phyloP scores from a whole-genome alignment of 805 yeast genomes.

The Yarrowia sp. region DNA sequence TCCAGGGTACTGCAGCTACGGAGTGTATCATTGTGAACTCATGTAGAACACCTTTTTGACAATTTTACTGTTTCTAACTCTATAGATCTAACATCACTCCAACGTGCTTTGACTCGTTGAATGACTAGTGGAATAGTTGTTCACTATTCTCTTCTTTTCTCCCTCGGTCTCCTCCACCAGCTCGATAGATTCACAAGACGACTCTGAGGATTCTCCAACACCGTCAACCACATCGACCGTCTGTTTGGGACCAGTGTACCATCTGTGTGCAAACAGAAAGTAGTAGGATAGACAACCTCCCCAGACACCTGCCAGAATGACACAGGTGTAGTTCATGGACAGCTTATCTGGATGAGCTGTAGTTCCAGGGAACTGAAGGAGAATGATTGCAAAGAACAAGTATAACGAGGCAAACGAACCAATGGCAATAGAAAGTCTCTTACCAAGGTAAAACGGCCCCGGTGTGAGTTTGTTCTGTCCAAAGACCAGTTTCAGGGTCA shows the following conservation, averaged over 20 bases:
- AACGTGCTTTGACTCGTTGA: not conserved
- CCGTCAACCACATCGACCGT: slow-evolving; percentile 18
- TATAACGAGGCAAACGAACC: slow-evolving; percentile 59
- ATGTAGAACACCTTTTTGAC: not conserved
- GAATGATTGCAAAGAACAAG: slow-evolving; percentile 59
- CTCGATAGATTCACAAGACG: too few species aligned
- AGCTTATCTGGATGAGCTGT: slow-evolving; percentile 48
- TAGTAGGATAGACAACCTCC: slow-evolving; percentile 60
- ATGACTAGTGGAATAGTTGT: not conserved
- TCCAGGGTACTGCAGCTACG: too few species aligned
- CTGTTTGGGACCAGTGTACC: slow-evolving; percentile 62
- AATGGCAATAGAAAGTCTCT: slow-evolving; percentile 54
- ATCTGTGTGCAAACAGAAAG: slow-evolving; percentile 59
- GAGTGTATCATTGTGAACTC: too few species aligned
- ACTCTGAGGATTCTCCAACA: slow-evolving; percentile 1
- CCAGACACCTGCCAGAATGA: slow-evolving; percentile 68
- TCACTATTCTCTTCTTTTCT: too few species aligned
- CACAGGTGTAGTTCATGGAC: slow-evolving; percentile 72
- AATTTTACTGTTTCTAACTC: not conserved
- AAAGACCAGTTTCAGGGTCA: slow-evolving; percentile 58
- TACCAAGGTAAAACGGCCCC: slow-evolving; percentile 72
- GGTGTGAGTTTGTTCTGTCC: slow-evolving; percentile 62
- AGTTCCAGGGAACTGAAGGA: slow-evolving; percentile 66
- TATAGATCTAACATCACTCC: not conserved
- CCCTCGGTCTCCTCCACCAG: too few species aligned